phyloP scores from a whole-genome alignment of 345 rosid species.

The Ailanthus altissimus region DNA sequence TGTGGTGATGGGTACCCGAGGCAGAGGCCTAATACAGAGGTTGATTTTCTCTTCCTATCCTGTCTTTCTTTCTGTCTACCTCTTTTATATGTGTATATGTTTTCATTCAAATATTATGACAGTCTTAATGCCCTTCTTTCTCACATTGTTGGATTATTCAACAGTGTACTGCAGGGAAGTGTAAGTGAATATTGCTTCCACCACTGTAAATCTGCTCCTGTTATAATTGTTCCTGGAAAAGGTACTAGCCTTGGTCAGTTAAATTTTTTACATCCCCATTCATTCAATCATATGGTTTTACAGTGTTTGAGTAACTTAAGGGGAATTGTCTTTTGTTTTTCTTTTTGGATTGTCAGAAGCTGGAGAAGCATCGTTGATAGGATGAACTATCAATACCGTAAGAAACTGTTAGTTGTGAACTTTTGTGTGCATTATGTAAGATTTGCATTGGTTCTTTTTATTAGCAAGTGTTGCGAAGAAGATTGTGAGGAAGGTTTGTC shows the following conservation, averaged over 20 bases:
- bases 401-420: neutral
- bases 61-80: neutral
- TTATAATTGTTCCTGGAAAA: constrained; percentile 77
- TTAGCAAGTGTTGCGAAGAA: neutral
- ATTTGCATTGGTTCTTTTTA: neutral
- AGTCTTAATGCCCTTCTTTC: neutral
- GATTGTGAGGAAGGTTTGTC: neutral
- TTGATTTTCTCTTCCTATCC: constrained; percentile 10
- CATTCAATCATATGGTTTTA: neutral
- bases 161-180: constrained; percentile 80
- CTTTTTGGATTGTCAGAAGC: constrained; percentile 35
- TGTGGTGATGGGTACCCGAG: constrained; percentile 87
- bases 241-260: constrained; percentile 38
- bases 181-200: constrained; percentile 81
- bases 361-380: constrained; percentile 46
- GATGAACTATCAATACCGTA: neutral
- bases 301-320: neutral
- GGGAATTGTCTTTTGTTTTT: neutral
- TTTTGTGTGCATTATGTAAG: neutral
- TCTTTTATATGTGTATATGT: neutral
- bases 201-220: constrained; percentile 78
- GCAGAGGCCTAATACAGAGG: constrained; percentile 84
- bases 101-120: neutral
- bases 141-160: constrained; percentile 9
- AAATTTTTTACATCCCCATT: neutral